These are phyloP conservation scores for Cucurbita pepo DNA, from an alignment of 306 rosid species.

Conservation along the genomic window DNA sequence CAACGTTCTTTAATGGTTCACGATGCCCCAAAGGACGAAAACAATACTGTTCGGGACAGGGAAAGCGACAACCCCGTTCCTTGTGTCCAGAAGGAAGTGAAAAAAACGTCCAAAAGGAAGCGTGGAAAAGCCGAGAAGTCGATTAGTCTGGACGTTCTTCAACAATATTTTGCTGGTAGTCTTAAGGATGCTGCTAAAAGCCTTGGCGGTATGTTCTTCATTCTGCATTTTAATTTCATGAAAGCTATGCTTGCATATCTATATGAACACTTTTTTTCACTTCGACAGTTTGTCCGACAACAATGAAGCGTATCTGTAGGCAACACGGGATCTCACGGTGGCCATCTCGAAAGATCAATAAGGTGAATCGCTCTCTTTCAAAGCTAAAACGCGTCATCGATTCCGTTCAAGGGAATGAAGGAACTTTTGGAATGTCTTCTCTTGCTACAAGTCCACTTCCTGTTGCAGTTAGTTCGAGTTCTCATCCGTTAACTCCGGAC, in stretches of 20 bases:
- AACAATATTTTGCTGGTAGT: slow-evolving; percentile 69
- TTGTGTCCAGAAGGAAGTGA: slow-evolving; percentile 25
- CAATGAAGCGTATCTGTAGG: slow-evolving; percentile 91
- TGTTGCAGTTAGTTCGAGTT: slow-evolving; percentile 26
- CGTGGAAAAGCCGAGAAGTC: slow-evolving; percentile 89
- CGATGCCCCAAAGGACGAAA: slow-evolving; percentile 17
- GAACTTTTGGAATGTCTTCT: slow-evolving; percentile 46
- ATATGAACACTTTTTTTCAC: neutral
- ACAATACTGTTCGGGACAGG: slow-evolving; percentile 12
- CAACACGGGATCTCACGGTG: slow-evolving; percentile 86
- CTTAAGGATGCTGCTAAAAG: slow-evolving; percentile 95
- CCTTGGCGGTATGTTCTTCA: slow-evolving; percentile 58
- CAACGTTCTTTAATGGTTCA: slow-evolving; percentile 19
- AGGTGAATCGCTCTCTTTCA: slow-evolving; percentile 63
- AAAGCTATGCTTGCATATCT: neutral
- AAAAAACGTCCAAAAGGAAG: slow-evolving; percentile 52
- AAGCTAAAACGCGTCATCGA: slow-evolving; percentile 74
- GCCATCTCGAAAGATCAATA: slow-evolving; percentile 91
- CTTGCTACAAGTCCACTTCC: slow-evolving; percentile 37
- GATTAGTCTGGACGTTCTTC: slow-evolving; percentile 67
- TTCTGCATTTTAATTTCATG: neutral
- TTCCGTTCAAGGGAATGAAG: slow-evolving; percentile 76
- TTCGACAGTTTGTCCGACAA: slow-evolving; percentile 78
- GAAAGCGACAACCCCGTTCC: slow-evolving; percentile 22
- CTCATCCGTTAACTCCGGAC: slow-evolving; percentile 29